A percentile compares a stretch with the other conserved stretches of the same genome.
Evolutionary conservation across 2,329 filamentous ascomycete genomes (phyloP).

Genomic region (Monilinia laxa): DNA sequence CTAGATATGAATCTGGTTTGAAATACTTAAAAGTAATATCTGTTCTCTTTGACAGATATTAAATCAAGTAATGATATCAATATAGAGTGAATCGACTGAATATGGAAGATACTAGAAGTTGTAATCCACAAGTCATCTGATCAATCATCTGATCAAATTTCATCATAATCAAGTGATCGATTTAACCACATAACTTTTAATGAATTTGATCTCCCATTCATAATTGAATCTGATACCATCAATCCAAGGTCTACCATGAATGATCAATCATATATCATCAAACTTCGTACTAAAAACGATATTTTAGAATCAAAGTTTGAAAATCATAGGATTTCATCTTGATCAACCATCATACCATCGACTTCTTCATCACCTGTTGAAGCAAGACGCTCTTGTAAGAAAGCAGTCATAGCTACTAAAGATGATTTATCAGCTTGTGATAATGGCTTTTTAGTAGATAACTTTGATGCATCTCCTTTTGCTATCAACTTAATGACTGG

Average conservation of each 20-base stretch:
- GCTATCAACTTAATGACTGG: slow-evolving; percentile 44
- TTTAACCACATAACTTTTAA: background rate
- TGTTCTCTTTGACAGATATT: background rate
- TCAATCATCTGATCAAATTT: background rate
- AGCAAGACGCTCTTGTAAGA: slow-evolving; percentile 30
- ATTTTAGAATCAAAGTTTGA: background rate
- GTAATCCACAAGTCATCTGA: background rate
- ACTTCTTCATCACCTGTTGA: background rate
- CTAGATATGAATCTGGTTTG: background rate
- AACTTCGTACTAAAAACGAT: background rate
- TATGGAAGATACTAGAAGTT: background rate
- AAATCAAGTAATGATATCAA: background rate
- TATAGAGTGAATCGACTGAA: background rate
- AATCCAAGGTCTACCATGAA: too few species aligned
- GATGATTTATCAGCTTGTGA: slow-evolving; percentile 27
- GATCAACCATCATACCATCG: slow-evolving; percentile 4
- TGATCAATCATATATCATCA: background rate
- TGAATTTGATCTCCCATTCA: background rate
- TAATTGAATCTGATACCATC: background rate
- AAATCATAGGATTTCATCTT: background rate
- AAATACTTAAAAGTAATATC: background rate
- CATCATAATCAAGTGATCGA: background rate
- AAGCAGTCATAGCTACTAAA: slow-evolving; percentile 30
- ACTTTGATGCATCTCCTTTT: slow-evolving; percentile 32
- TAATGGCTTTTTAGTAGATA: slow-evolving; percentile 18